Evolutionary conservation across 495 filamentous ascomycete species (phyloP).

Genomic region (Chaetomium fimeti): DNA sequence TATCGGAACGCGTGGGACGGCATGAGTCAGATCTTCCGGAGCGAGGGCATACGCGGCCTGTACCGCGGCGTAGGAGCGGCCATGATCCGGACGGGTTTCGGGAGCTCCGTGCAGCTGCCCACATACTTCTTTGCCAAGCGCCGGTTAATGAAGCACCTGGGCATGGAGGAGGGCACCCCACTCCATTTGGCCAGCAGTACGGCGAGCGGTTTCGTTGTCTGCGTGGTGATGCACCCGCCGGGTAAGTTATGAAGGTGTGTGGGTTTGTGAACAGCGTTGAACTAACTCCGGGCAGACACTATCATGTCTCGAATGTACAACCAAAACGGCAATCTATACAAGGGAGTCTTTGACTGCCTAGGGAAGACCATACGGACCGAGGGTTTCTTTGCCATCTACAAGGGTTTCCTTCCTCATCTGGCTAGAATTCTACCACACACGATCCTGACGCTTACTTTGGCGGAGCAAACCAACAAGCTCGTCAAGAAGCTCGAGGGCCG

Average conservation of each 20-base stretch:
- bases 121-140: constrained; percentile 99
- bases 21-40: constrained; percentile 68
- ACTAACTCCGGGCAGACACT: constrained; percentile 70
- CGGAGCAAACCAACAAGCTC: constrained; percentile 95
- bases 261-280: neutral
- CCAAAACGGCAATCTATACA: constrained; percentile 95
- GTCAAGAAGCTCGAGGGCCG: constrained; percentile 73
- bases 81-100: constrained; percentile 97
- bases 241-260: constrained; percentile 49
- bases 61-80: constrained; percentile 89
- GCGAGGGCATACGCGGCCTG: constrained; percentile 75
- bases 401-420: constrained; percentile 94
- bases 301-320: constrained; percentile 99
- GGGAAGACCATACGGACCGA: constrained; percentile 88
- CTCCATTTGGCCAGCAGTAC: constrained; percentile 87
- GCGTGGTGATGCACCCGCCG: constrained; percentile 96
- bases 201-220: constrained; percentile 92
- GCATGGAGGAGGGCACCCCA: constrained; percentile 86
- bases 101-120: constrained; percentile 89
- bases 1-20: constrained; percentile 87
- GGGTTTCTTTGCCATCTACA: constrained; percentile 91
- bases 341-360: constrained; percentile 86
- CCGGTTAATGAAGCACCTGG: constrained; percentile 71
- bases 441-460: constrained; percentile 85
- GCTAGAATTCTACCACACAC: constrained; percentile 94